These are phyloP conservation scores for Hemileccinum rubropunctum DNA, from an alignment of 768 basidiomycete species.

Conservation along the genomic window DNA sequence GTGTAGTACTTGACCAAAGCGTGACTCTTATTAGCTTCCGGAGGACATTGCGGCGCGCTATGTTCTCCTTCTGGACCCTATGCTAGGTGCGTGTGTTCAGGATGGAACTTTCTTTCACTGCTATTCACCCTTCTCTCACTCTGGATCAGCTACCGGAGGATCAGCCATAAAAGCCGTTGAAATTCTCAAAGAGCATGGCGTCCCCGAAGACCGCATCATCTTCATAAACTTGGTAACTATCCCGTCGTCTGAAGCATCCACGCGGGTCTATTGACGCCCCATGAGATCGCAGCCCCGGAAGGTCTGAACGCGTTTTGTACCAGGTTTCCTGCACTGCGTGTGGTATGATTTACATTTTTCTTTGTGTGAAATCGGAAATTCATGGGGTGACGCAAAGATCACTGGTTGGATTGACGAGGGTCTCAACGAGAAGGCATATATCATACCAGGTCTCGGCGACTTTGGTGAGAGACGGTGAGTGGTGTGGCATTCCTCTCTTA, in stretches of 20 bases:
- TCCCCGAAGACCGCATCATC: constrained; percentile 92
- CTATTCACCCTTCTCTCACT: not conserved
- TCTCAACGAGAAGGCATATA: constrained; percentile 87
- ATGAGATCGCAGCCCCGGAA: constrained; percentile 84
- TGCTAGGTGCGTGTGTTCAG: constrained; percentile 73
- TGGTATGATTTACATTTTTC: constrained; percentile 48
- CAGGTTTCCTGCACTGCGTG: constrained; percentile 70
- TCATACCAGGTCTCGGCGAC: constrained; percentile 94
- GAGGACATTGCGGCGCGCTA: constrained; percentile 90
- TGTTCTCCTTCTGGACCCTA: constrained; percentile 93
- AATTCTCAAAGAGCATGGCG: constrained; percentile 86
- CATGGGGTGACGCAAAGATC: constrained; percentile 47
- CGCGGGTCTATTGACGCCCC: not conserved
- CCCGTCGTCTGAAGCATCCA: not conserved
- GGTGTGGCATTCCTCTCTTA: not conserved
- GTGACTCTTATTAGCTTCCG: constrained; percentile 58
- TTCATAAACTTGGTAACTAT: constrained; percentile 83
- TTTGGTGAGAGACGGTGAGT: constrained; percentile 86
- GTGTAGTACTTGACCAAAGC: not conserved
- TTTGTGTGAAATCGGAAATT: not conserved
- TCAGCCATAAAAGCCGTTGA: constrained; percentile 98
- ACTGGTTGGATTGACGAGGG: constrained; percentile 96
- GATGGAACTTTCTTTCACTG: not conserved
- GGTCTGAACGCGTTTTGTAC: constrained; percentile 80
- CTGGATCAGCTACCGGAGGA: constrained; percentile 77